Percentiles rank a stretch among this genome's conserved stretches.
These are phyloP conservation scores for Centaurea solstitialis DNA, from an alignment of 129 eudicot genomes.

Conservation along the genomic window DNA sequence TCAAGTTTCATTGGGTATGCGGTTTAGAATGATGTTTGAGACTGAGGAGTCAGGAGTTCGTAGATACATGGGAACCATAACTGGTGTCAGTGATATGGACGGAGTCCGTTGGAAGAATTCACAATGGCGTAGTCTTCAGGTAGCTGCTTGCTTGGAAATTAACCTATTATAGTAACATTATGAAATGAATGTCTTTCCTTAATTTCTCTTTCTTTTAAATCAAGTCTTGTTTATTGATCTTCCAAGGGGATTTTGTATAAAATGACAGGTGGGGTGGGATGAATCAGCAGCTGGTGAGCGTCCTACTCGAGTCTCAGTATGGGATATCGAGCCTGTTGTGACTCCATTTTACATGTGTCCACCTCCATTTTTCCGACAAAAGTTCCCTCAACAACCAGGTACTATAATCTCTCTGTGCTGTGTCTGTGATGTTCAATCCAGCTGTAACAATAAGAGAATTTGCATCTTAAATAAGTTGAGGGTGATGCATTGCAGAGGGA, in stretches of 20 bases:
- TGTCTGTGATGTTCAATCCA: neutral
- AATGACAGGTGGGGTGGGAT: conserved; percentile 93
- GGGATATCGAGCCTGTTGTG: conserved; percentile 97
- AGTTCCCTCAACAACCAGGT: conserved; percentile 74
- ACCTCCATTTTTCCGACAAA: conserved; percentile 85
- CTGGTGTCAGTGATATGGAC: conserved; percentile 83
- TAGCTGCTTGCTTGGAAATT: neutral
- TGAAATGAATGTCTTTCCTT: too few species aligned
- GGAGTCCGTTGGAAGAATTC: conserved; percentile 80
- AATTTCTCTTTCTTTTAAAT: too few species aligned
- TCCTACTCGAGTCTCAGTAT: conserved; percentile 85
- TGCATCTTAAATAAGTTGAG: neutral
- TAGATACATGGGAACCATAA: conserved; percentile 89
- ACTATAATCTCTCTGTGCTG: neutral
- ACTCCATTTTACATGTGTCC: conserved; percentile 96
- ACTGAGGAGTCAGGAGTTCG: conserved; percentile 91
- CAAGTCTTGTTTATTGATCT: neutral
- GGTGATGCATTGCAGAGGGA: conserved; percentile 47
- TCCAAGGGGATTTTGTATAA: neutral
- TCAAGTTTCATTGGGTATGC: conserved; percentile 87
- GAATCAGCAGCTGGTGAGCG: conserved; percentile 94
- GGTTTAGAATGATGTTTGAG: conserved; percentile 97
- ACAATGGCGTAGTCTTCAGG: conserved; percentile 96
- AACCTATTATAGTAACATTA: too few species aligned
- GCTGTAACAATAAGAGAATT: neutral